Base-by-base conservation (phyloP, 2,329 filamentous ascomycete genomes). In the Metarhizium humberi region DNA sequence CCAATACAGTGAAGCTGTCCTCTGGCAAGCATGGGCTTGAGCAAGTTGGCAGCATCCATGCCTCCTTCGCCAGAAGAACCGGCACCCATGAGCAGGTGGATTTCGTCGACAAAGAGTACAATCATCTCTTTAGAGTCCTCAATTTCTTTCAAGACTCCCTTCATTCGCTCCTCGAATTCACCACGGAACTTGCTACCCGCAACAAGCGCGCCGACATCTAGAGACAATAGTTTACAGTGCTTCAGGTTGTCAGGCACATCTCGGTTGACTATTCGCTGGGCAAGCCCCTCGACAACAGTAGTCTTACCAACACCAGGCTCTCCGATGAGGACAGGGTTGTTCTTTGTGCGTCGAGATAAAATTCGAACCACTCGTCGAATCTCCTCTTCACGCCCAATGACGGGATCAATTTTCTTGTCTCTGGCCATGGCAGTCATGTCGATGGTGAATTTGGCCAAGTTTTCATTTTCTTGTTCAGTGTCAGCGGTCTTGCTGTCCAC, bases 81-180 rank as follows among this genome's bases (percentile, higher is more conserved):
- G 61, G 94, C 94, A 57, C 94, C 94, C 94, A 99, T 99, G 59
- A 99, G 85, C 59, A 99, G 80, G 75, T 99, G 94, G 61, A 99
- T 99, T 72, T 99, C 94, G 72, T 99, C 94, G 62, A 99, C 94
- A 64, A 99, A 99, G 59, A 99, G 85, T 53, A 99, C 87, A 67
- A 99, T 96, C 78, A 92, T 96, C 56, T 97, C 92, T 69, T 94
- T 95, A 52, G 91, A 90, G 55, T 95, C 86, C 63, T 92, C 82
- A 57, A 99, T 96, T 75, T 99, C 94, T 72, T 97, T 99, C 64
- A 99, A 73, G 5, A 99, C 94, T 55, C 92, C 92, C 81, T 99
- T 99, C 92, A 99, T 97, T 63, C 94, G 85, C 78, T 99, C 94
- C 71, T 99, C 94, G 57, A 99, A 99, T 71, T 99, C 94, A 75